Conservation (phyloP, 192 early-diverging fungal species). For the Lobosporangium transversale region DNA sequence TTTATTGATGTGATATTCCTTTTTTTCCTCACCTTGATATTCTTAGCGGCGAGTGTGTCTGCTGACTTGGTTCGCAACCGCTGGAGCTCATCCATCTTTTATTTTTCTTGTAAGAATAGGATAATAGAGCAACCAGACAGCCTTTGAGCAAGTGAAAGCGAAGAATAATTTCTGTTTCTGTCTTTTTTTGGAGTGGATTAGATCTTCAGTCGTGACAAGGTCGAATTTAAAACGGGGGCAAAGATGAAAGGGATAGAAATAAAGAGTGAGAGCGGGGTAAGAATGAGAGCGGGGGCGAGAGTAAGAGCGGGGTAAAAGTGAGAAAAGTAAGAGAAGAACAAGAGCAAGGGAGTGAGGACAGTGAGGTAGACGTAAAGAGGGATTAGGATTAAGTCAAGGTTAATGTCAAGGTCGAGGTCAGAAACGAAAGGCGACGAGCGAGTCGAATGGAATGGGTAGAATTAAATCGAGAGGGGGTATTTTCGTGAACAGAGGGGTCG, state of each 20-base stretch:
- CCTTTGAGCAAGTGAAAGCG: not conserved
- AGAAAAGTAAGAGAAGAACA: not conserved
- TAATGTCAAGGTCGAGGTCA: not conserved
- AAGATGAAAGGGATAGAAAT: not conserved
- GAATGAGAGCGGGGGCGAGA: not conserved
- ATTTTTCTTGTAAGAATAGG: too few species aligned
- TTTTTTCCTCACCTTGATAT: constrained; percentile 49
- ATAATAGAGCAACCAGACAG: constrained; percentile 11
- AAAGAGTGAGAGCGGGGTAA: not conserved
- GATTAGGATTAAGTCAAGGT: not conserved
- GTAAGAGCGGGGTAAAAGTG: not conserved
- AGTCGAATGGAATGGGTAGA: too few species aligned
- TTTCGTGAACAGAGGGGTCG: too few species aligned
- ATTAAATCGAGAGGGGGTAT: too few species aligned
- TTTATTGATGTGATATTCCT: not conserved
- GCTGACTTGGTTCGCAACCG: constrained; percentile 37
- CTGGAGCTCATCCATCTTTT: constrained; percentile 52
- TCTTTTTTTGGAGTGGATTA: too few species aligned
- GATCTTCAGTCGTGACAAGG: too few species aligned
- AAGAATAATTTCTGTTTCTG: too few species aligned
- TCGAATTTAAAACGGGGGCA: not conserved
- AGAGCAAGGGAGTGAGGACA: not conserved
- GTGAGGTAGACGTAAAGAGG: not conserved
- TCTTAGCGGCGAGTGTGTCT: constrained; percentile 38
- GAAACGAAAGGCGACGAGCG: too few species aligned